Evolutionary conservation across 441 rosid genomes (phyloP), one percentile per base, ranked within the genome.

Genomic region (Croton setiger): DNA sequence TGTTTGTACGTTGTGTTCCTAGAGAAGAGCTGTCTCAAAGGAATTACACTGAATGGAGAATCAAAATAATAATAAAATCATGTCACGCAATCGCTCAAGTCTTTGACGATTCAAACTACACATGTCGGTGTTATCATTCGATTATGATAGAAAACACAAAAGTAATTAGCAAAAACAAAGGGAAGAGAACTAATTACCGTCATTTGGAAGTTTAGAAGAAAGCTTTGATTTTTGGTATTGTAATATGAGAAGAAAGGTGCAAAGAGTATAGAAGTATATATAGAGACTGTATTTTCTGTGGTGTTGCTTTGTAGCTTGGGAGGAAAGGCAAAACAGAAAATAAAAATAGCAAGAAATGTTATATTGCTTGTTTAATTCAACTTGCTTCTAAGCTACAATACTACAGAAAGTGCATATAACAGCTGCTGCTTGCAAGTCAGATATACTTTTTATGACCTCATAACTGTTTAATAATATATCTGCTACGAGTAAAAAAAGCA

Each of bases 371-470:
- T 57, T 63, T 48, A 14, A 39, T 65, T 53, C 78, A 78, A 73
- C 66, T 80, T 76, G 75, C 66, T 63, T 69, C 65, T 15, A 69
- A 51, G 72, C 63, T 57, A 67, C 65, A 58, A 60, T 70, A 67
- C 67, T 31, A 14, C 53, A 71, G 87, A 81, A 83, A 71, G 64
- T 74, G 76, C 81, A 55, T 13, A n/a, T n/a, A n/a, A n/a, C n/a
- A 18, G 82, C 77, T 77, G 71, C 72, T 78, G 72, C 83, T 72
- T 63, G 17, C 49, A 75, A 69, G 60, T 67, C 67, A 53, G 63
- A 60, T 8, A 35, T 39, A 4, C 43, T 9, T 6, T 39, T 9
- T 1, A 39, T 39, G 43, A 39, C 0, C 43, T 39, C 43, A 39
- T 39, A n/a, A n/a, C n/a, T n/a, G 8, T 1, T 53, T 8, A 33